Base-by-base conservation (phyloP, 371 early-diverging fungal genomes). In the Batrachochytrium dendrobatidis region DNA sequence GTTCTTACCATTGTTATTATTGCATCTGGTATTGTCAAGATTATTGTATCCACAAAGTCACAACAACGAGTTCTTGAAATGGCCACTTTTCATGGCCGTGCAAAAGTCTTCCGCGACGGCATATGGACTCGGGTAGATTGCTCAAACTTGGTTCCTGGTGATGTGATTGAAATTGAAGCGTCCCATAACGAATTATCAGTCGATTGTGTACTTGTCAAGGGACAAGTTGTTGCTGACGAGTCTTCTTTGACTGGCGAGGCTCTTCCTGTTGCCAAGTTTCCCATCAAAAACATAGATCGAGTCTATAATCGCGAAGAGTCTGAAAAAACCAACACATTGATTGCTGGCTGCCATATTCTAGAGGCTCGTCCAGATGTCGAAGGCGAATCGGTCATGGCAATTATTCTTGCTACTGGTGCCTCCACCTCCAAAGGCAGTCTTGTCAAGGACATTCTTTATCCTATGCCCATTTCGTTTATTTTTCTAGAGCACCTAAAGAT, bases 221-320 rank as follows among this genome's bases (percentile, higher is more conserved):
- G 90, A 26, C 83, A 81, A 30, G 76, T 80, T 50, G 83, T 89
- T 5, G 82, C 79, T 34, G 86, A 89, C 64, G 89, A 89, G 69
- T 76, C 77, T 29, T 82, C 83, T 24, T 70, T 89, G 32, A 89
- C 89, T 8, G 68, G 62, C 31, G 95, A 94, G 75, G 83, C 87
- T 29, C 79, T 89, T 58, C 93, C 93, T 0, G 84, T 93, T 53
- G 83, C 86, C 53, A 93, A 92, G 65, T 76, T 83, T 46, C 60
- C 86, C n/a, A 70, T 84, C 22, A 71, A 70, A 39, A 59, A 71
- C 59, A 83, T 84, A 52, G 56, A 50, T 22, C 45, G 63, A 0
- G 34, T 75, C 62, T 54, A 60, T 60, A n/a, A 39, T 1, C 25
- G 39, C 28, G 56, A 43, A 17, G 70, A 65, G 25, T 35, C 69